phyloP scores from a whole-genome alignment of 1,284 basidiomycete genomes.

The Irpex rosettiformis region DNA sequence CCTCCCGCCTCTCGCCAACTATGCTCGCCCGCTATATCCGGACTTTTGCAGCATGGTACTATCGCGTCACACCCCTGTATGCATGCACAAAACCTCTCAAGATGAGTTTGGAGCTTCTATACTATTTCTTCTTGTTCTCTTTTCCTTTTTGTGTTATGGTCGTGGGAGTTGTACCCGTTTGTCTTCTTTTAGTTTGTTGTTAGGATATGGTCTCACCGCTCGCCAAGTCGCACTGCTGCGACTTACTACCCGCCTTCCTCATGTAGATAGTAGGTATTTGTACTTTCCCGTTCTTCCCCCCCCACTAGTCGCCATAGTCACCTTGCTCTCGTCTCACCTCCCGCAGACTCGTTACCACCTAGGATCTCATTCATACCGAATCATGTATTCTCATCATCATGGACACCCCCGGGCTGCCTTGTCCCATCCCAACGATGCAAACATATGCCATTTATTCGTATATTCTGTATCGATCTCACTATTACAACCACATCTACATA shows the following conservation, averaged over 20 bases:
- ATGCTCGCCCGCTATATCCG: background rate
- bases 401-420: background rate
- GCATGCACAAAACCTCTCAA: constrained; percentile 1
- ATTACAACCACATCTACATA: background rate
- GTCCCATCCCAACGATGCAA: background rate
- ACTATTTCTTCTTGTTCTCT: constrained; percentile 1
- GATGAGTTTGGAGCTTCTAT: constrained; percentile 13
- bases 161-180: background rate
- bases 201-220: background rate
- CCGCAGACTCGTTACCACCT: background rate
- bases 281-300: background rate
- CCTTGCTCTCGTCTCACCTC: background rate
- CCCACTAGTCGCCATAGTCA: background rate
- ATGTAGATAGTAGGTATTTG: constrained; percentile 1
- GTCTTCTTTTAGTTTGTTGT: background rate
- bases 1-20: background rate
- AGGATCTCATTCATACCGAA: background rate
- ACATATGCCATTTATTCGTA: background rate
- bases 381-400: constrained; percentile 1
- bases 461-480: background rate
- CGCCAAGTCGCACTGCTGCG: background rate
- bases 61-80: background rate
- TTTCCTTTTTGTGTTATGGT: background rate
- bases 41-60: background rate
- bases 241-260: background rate